Conservation (phyloP, 2,329 filamentous ascomycete genomes). For the Penicillium sp. region DNA sequence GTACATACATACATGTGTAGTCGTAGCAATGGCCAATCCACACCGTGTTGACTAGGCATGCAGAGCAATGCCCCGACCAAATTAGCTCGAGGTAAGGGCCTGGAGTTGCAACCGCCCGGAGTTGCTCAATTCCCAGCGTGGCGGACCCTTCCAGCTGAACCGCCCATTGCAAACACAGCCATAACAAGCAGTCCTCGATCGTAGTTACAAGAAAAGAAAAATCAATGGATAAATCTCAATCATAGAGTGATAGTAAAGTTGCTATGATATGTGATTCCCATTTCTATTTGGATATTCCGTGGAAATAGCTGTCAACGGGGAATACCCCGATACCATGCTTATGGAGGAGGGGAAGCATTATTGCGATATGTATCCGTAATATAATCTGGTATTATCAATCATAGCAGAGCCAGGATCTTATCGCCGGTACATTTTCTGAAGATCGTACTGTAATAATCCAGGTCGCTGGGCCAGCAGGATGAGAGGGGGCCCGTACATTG, state of each 20-base stretch:
- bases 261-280: not conserved
- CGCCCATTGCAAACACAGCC: conserved; percentile 29
- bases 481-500: conserved; percentile 1
- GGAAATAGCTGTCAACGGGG: not conserved
- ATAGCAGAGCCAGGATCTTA: not conserved
- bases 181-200: conserved; percentile 10
- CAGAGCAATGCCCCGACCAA: conserved; percentile 12
- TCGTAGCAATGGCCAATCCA: conserved; percentile 8
- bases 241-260: not conserved
- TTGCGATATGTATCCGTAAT: not conserved
- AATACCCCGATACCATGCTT: not conserved
- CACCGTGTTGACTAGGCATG: conserved; percentile 7
- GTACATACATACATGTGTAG: conserved; percentile 9
- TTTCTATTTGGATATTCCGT: not conserved
- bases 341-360: not conserved
- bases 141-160: conserved; percentile 28
- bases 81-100: conserved; percentile 27
- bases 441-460: conserved; percentile 10
- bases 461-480: conserved; percentile 15
- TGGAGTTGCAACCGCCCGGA: conserved; percentile 13
- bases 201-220: not conserved
- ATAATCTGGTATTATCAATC: not conserved
- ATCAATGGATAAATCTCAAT: not conserved
- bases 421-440: conserved; percentile 12
- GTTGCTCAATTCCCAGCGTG: conserved; percentile 30